Evolutionary conservation across 805 yeast genomes (phyloP).

Genomic region (Kodamaea kaohsiungensis): DNA sequence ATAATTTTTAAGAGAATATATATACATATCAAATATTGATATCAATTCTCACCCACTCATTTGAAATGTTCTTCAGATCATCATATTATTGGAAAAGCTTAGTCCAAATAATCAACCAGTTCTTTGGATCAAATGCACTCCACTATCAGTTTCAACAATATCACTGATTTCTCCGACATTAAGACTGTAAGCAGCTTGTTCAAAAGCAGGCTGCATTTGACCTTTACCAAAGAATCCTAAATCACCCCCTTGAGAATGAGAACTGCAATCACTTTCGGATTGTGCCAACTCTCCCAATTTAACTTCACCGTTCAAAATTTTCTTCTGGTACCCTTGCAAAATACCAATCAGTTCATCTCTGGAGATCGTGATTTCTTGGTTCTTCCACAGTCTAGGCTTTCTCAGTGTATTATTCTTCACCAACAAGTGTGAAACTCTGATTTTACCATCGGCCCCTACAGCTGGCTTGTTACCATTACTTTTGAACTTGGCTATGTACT

Average conservation of each 20-base stretch:
- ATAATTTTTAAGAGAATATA: too few species aligned
- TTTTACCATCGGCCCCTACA: constrained; percentile 49
- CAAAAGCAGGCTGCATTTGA: constrained; percentile 94
- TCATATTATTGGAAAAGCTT: too few species aligned
- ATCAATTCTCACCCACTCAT: too few species aligned
- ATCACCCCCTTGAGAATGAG: constrained; percentile 88
- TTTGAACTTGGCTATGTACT: constrained; percentile 49
- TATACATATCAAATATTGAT: too few species aligned
- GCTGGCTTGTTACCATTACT: constrained; percentile 47
- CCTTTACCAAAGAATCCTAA: constrained; percentile 86
- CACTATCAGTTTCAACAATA: constrained; percentile 86
- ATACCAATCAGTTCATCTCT: constrained; percentile 82
- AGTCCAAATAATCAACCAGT: constrained; percentile 65
- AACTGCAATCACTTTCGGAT: constrained; percentile 86
- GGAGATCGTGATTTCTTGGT: constrained; percentile 67
- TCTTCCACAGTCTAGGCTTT: constrained; percentile 91
- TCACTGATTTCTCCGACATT: constrained; percentile 82
- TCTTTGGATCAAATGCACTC: constrained; percentile 85
- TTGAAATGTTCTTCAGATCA: too few species aligned
- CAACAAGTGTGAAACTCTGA: constrained; percentile 79
- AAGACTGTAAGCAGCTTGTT: constrained; percentile 78
- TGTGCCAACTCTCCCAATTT: constrained; percentile 71
- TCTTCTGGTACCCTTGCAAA: constrained; percentile 55
- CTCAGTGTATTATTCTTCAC: constrained; percentile 83
- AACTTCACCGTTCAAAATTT: constrained; percentile 63